Conservation (phyloP, 2,329 filamentous ascomycete genomes). For the Phialophora chinensis region DNA sequence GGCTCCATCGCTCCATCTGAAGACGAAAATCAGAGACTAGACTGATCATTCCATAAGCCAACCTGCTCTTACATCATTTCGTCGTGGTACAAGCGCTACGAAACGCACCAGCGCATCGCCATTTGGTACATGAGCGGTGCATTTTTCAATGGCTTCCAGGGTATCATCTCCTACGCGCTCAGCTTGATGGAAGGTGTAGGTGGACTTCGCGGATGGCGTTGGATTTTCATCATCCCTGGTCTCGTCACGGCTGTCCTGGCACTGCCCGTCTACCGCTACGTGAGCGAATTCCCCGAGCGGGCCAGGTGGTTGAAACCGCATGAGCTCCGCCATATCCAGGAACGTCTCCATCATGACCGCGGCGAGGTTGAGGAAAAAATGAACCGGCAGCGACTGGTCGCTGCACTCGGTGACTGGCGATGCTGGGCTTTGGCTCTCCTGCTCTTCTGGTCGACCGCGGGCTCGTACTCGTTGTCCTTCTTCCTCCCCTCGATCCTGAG, state of each 20-base stretch:
- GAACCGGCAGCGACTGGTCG: constrained; percentile 53
- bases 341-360: constrained; percentile 59
- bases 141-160: constrained; percentile 59
- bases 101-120: constrained; percentile 45
- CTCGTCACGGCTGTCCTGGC: constrained; percentile 10
- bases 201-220: constrained; percentile 47
- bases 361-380: constrained; percentile 59
- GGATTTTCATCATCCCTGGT: constrained; percentile 40
- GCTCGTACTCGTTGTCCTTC: constrained; percentile 22
- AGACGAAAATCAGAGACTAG: constrained; percentile 43
- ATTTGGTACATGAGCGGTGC: constrained; percentile 42
- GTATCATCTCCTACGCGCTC: constrained; percentile 61
- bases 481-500: constrained; percentile 26
- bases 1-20: constrained; percentile 44
- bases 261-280: constrained; percentile 3
- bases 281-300: constrained; percentile 18
- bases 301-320: constrained; percentile 15
- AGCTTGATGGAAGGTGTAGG: constrained; percentile 41
- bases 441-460: constrained; percentile 53
- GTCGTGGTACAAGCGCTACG: constrained; percentile 44
- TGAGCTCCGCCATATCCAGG: constrained; percentile 27
- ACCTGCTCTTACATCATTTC: constrained; percentile 22
- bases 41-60: constrained; percentile 63
- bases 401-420: constrained; percentile 56
- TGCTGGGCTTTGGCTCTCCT: constrained; percentile 56